Base-by-base conservation (phyloP, 2,329 filamentous ascomycete species). In the Claviceps sp. region DNA sequence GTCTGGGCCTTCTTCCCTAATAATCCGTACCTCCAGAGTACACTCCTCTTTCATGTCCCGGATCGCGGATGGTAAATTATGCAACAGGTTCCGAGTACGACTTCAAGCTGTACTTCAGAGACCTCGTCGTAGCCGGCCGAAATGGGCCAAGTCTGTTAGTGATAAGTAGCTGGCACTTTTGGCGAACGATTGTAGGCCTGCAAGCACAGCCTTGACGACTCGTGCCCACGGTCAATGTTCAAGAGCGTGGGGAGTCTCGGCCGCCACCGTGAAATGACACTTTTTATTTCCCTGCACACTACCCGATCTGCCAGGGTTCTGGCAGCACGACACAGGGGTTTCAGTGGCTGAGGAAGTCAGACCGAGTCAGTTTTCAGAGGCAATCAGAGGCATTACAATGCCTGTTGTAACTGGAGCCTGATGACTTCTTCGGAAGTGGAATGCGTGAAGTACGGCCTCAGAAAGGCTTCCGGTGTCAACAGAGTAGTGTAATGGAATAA, bases 201-300 rank as follows among this genome's bases (percentile, higher is more conserved):
- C 66, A 62, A 65, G 65, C 59, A 65, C 64, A 56, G 61, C 58
- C 56, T 62, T 65, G 61, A 65, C 59, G 64, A 59, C 59, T 59
- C 63, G 61, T 67, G 64, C 69, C 45, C 24, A 26, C 24, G 63
- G 61, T 70, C 69, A 67, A 59, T 61, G 71, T 67, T 70, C 69
- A 61, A 60, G 69, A 57, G 61, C 54, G 54, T 58, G 64, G 62
- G 3, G 63, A 66, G 65, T 62, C 65, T 60, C 60, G 63, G 63
- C 60, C 60, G 62, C 65, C 60, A 63, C 63, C 62, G 63, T 65
- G 63, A 68, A 63, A 68, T 34, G 16, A 2, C 9, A 34, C 30
- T 34, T 34, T 66, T 20, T 37, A 66, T 66, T 67, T 69, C 68
- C 52, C 47, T 54, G 52, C 47, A 42, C 52, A 52, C 18, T 45